phyloP scores from a whole-genome alignment of 352 stramenopile genomes.

The Albugo candida region DNA sequence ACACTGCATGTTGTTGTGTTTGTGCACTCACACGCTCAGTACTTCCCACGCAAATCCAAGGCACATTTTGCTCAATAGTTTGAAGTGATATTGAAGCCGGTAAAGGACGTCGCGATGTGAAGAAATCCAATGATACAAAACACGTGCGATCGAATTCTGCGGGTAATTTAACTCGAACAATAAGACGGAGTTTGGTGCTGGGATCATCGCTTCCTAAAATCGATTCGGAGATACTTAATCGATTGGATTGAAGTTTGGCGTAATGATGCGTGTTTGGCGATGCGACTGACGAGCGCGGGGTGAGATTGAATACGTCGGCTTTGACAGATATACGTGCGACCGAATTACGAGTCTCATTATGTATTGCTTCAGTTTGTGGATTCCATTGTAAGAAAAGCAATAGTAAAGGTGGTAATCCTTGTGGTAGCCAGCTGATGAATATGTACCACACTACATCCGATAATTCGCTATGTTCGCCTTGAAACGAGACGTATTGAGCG shows the following conservation, averaged over 20 bases:
- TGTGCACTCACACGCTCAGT: slow-evolving; percentile 53
- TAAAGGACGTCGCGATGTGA: slow-evolving; percentile 50
- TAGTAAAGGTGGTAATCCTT: slow-evolving; percentile 54
- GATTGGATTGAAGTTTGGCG: slow-evolving; percentile 45
- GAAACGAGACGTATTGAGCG: slow-evolving; percentile 53
- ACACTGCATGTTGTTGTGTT: slow-evolving; percentile 45
- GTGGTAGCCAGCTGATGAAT: slow-evolving; percentile 72
- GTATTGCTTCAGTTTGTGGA: slow-evolving; percentile 39
- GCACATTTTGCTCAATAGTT: slow-evolving; percentile 27
- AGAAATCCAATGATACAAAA: slow-evolving; percentile 73
- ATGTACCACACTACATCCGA: slow-evolving; percentile 76
- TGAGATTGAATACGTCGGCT: slow-evolving; percentile 73
- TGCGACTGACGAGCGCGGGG: slow-evolving; percentile 44
- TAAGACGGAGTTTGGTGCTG: slow-evolving; percentile 58
- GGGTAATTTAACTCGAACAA: slow-evolving; percentile 66
- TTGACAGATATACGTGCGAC: slow-evolving; percentile 53
- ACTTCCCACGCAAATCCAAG: slow-evolving; percentile 70
- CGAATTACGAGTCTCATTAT: slow-evolving; percentile 26
- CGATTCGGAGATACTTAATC: slow-evolving; percentile 53
- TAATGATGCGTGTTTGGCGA: slow-evolving; percentile 62
- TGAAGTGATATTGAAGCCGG: slow-evolving; percentile 24
- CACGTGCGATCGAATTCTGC: slow-evolving; percentile 53
- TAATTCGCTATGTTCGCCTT: slow-evolving; percentile 32
- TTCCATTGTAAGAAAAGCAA: slow-evolving; percentile 78
- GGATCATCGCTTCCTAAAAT: slow-evolving; percentile 65